Conservation (phyloP, 179 eudicot genomes). For the Spergularia azorica region DNA sequence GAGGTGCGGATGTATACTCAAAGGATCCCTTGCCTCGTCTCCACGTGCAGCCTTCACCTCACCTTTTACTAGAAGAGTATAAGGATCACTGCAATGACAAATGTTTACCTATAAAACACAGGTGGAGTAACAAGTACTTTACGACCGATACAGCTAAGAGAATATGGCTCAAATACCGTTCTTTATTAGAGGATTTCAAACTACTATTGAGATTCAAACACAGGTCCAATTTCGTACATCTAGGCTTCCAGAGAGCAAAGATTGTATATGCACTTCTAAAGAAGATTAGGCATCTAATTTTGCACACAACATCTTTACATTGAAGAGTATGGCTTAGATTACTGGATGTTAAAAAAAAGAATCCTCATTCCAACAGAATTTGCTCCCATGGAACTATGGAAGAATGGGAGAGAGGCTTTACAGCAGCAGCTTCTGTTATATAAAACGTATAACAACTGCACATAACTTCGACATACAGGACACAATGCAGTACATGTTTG, state of each 20-base stretch:
- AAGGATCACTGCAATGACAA: conserved; percentile 37
- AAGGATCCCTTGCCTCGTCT: conserved; percentile 26
- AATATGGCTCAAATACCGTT: not conserved
- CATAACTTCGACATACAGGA: not conserved
- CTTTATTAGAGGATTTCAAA: not conserved
- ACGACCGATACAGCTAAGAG: not conserved
- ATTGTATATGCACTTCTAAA: conserved; percentile 5
- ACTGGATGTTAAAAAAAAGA: not conserved
- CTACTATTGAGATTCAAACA: not conserved
- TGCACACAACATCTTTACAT: not conserved
- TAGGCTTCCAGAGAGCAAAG: not conserved
- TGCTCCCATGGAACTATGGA: not conserved
- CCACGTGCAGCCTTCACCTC: conserved; percentile 16
- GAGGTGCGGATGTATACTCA: conserved; percentile 32
- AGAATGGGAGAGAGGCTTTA: not conserved
- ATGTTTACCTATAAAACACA: conserved; percentile 11
- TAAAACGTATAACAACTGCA: not conserved
- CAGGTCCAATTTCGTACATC: not conserved
- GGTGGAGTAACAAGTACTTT: conserved; percentile 7
- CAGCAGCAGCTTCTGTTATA: not conserved
- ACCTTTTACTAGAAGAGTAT: conserved; percentile 23
- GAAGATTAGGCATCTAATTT: not conserved
- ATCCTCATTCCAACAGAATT: not conserved
- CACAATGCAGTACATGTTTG: conserved; percentile 4
- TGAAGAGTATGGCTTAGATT: not conserved